Conservation (phyloP, 768 basidiomycete genomes). For the Termitomyces sp. region DNA sequence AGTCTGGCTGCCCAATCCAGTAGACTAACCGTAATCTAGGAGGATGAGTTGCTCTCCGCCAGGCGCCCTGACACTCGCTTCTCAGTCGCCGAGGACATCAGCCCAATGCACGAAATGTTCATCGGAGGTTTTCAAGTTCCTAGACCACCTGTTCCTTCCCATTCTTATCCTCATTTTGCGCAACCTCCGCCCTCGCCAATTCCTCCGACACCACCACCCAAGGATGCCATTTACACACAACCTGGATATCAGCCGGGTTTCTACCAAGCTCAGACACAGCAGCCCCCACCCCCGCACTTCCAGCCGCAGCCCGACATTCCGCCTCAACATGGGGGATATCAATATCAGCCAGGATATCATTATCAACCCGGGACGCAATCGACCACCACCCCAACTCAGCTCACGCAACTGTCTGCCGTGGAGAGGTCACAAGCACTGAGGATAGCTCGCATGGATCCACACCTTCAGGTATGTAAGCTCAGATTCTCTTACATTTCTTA, state of each 20-base stretch:
- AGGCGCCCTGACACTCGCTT: conserved; percentile 43
- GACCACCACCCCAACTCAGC: conserved; percentile 33
- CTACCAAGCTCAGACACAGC: conserved; percentile 1
- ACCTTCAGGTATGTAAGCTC: conserved; percentile 54
- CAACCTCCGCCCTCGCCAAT: conserved; percentile 33
- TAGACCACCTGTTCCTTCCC: conserved; percentile 39
- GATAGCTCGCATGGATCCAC: conserved; percentile 71
- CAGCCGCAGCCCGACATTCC: conserved; percentile 12
- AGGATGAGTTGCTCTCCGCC: conserved; percentile 29
- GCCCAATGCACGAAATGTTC: conserved; percentile 59
- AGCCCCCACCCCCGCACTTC: conserved; percentile 1
- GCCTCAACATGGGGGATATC: conserved; percentile 13
- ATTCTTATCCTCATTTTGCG: conserved; percentile 19
- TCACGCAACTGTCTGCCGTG: conserved; percentile 53
- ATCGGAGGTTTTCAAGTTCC: conserved; percentile 51
- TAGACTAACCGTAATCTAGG: conserved; percentile 21
- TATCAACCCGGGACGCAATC: conserved; percentile 22
- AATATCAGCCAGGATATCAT: conserved; percentile 17
- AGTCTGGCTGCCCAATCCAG: not conserved
- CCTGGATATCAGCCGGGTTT: conserved; percentile 15
- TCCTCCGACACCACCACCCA: conserved; percentile 48
- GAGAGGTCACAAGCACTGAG: conserved; percentile 62
- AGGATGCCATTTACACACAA: conserved; percentile 34
- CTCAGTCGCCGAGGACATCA: conserved; percentile 53
- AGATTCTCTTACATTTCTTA: not conserved